Conservation (phyloP, 345 rosid genomes). For the Linum lewisii region DNA sequence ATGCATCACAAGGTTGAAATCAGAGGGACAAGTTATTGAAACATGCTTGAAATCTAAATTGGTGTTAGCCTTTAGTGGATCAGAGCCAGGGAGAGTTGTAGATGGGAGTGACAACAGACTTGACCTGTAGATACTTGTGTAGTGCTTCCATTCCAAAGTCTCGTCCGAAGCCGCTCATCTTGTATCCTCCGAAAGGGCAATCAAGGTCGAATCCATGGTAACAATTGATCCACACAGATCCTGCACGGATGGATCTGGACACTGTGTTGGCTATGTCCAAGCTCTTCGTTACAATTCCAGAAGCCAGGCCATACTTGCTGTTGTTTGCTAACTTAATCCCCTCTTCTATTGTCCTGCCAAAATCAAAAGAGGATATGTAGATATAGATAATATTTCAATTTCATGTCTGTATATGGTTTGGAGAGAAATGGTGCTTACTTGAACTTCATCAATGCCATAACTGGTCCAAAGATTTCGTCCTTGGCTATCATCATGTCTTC, state of each 20-base stretch:
- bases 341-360: slow-evolving; percentile 55
- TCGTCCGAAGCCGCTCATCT: slow-evolving; percentile 61
- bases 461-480: slow-evolving; percentile 83
- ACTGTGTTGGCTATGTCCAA: slow-evolving; percentile 56
- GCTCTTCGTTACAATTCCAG: slow-evolving; percentile 58
- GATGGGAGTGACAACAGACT: slow-evolving; percentile 60
- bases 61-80: too few species aligned
- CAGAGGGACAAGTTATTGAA: too few species aligned
- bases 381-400: too few species aligned
- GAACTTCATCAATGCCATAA: slow-evolving; percentile 69
- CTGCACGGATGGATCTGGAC: slow-evolving; percentile 60
- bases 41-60: too few species aligned
- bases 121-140: slow-evolving; percentile 45
- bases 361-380: neutral
- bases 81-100: slow-evolving; percentile 65
- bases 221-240: slow-evolving; percentile 63
- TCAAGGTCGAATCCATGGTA: slow-evolving; percentile 52
- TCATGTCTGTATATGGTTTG: neutral
- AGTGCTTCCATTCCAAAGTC: slow-evolving; percentile 58
- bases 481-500: slow-evolving; percentile 54
- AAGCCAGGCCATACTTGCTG: slow-evolving; percentile 69
- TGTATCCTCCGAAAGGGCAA: slow-evolving; percentile 61
- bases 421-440: slow-evolving; percentile 25
- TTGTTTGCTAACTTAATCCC: slow-evolving; percentile 52
- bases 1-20: too few species aligned